Conservation (phyloP, 768 basidiomycete species). For the Trametes gibbosa region DNA sequence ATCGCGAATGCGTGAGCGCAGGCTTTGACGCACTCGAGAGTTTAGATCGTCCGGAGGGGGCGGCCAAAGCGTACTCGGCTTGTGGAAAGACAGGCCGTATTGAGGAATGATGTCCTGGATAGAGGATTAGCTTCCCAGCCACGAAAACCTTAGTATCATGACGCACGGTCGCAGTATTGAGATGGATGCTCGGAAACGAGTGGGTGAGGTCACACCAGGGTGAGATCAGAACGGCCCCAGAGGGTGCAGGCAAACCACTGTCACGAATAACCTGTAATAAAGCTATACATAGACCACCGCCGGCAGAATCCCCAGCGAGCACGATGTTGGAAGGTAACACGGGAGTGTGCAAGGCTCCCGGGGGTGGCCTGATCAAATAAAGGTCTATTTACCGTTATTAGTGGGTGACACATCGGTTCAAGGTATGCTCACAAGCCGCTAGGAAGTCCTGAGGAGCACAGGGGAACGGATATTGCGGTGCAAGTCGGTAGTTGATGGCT, state of each 20-base stretch:
- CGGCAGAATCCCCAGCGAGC: conserved; percentile 89
- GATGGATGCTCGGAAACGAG: conserved; percentile 85
- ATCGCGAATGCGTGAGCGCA: conserved; percentile 61
- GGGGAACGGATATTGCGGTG: conserved; percentile 97
- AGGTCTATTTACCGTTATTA: conserved; percentile 54
- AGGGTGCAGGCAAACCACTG: conserved; percentile 73
- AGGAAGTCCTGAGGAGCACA: conserved; percentile 87
- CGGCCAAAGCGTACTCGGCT: conserved; percentile 77
- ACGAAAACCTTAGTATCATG: not conserved
- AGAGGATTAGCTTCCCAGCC: not conserved
- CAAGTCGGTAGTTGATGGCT: conserved; percentile 84
- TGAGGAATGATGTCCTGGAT: conserved; percentile 73
- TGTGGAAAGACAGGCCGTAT: conserved; percentile 76
- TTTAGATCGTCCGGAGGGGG: conserved; percentile 69
- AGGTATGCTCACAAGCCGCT: conserved; percentile 66
- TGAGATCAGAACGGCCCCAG: conserved; percentile 85
- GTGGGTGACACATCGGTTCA: not conserved
- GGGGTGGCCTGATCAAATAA: conserved; percentile 86
- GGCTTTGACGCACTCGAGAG: conserved; percentile 49
- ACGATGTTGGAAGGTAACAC: conserved; percentile 82
- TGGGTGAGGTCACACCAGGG: conserved; percentile 96
- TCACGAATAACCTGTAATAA: conserved; percentile 89
- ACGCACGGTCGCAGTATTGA: conserved; percentile 79
- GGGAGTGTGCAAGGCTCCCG: conserved; percentile 70
- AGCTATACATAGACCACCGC: conserved; percentile 82